Conservation (phyloP, 2,329 filamentous ascomycete genomes). For the Coniochaeta ligniaria region DNA sequence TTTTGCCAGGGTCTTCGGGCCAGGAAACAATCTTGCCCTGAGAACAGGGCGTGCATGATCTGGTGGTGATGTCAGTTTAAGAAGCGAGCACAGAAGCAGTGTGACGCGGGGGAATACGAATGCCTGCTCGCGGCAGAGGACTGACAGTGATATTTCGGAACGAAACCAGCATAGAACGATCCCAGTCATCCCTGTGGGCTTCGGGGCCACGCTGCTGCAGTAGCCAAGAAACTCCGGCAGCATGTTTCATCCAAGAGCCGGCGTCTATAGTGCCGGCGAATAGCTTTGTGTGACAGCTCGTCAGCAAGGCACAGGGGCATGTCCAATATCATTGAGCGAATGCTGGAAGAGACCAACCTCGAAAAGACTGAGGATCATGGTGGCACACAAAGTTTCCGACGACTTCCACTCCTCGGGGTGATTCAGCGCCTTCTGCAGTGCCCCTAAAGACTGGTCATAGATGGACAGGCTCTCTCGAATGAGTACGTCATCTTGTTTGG, state of each 20-base stretch:
- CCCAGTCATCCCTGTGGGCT: slow-evolving; percentile 25
- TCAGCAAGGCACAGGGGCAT: background rate
- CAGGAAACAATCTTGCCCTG: slow-evolving; percentile 27
- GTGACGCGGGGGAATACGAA: background rate
- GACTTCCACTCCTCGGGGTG: slow-evolving; percentile 29
- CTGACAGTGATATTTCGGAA: slow-evolving; percentile 29
- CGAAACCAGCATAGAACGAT: slow-evolving; percentile 28
- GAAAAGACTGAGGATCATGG: slow-evolving; percentile 31
- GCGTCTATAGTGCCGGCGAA: slow-evolving; percentile 31
- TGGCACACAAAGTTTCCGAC: slow-evolving; percentile 32
- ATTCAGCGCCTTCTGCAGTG: slow-evolving; percentile 26
- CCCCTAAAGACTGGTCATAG: slow-evolving; percentile 28
- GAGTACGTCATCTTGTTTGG: slow-evolving; percentile 18
- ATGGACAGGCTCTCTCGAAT: slow-evolving; percentile 26
- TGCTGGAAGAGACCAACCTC: slow-evolving; percentile 19
- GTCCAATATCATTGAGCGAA: background rate
- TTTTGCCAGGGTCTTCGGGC: slow-evolving; percentile 26
- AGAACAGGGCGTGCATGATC: slow-evolving; percentile 32
- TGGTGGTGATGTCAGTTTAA: slow-evolving; percentile 7
- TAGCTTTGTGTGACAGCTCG: slow-evolving; percentile 17
- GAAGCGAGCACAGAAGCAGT: background rate
- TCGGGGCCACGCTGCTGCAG: slow-evolving; percentile 30
- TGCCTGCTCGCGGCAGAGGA: slow-evolving; percentile 1
- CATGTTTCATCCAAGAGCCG: slow-evolving; percentile 30
- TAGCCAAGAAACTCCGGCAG: slow-evolving; percentile 27